Base-by-base conservation (phyloP, 1,284 basidiomycete genomes). In the Afroboletus lepidellus region DNA sequence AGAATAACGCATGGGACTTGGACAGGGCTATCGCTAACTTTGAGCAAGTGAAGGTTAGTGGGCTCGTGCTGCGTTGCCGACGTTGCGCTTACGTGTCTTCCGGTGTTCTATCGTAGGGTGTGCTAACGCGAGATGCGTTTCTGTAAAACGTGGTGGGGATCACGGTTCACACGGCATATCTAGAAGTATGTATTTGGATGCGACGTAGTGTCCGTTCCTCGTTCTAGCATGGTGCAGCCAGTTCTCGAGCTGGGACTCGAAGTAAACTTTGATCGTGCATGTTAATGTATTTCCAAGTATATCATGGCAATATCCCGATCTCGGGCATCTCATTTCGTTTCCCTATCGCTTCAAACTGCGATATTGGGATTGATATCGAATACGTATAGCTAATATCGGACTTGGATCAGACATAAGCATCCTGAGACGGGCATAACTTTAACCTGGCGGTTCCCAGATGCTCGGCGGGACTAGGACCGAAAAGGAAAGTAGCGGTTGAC, bases 1-100 rank as follows among this genome's bases (percentile, higher is more conserved):
- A 81, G 59, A 83, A 82, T 51, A 94, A 94, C 63, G 83, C 74
- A 13, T 96, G 92, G 92, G 81, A 92, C 65, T 59, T 89, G 37
- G 83, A 84, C 37, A 76, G 78, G 53, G 93, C 93, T 0, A 66
- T 92, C 34, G 77, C 77, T 48, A 94, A 94, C 65, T 96, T 92
- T 68, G 82, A 91, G 61, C 79, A 88, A 63, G 88, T 91, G 62
- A 88, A 88, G 80, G 87, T 87, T 60, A 55, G 78, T 66, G 47
- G 53, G 56, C n/a, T 41, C 34, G 45, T 51, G 48, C 32, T 53
- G 25, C 21, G 48, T n/a, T n/a, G 55, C 45, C 47, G 57, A 43
- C 52, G 50, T 44, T 5, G 48, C 61, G 32, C 61, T 71, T 59
- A 66, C 62, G 57, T n/a, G n/a, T 70, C 62, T 54, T 50, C 16